These are phyloP conservation scores for Phaeoacremonium minimum DNA, from an alignment of 2,329 filamentous ascomycete genomes.

Conservation along the genomic window DNA sequence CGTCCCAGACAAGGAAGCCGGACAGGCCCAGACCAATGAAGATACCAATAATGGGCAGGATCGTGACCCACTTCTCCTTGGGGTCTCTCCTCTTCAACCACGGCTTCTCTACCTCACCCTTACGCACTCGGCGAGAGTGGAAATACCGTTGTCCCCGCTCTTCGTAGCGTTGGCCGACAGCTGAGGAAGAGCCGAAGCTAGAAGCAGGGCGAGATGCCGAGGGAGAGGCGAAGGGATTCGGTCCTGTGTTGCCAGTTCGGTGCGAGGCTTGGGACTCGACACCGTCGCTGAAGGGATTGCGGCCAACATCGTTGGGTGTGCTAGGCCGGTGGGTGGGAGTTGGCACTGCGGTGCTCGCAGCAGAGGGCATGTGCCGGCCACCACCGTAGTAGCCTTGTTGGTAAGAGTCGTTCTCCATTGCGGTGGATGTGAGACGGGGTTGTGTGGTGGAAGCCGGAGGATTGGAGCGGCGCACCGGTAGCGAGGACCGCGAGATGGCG, in stretches of 20 bases:
- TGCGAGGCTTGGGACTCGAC: slow-evolving; percentile 28
- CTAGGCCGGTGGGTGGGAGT: slow-evolving; percentile 34
- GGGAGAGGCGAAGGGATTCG: slow-evolving; percentile 44
- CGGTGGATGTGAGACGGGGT: neutral
- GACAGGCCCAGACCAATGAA: slow-evolving; percentile 63
- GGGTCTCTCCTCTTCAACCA: slow-evolving; percentile 72
- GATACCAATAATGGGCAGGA: slow-evolving; percentile 71
- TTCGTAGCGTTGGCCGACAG: slow-evolving; percentile 27
- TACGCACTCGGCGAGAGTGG: slow-evolving; percentile 67
- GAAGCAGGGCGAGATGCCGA: slow-evolving; percentile 39
- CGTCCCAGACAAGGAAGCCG: slow-evolving; percentile 72
- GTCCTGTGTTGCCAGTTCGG: slow-evolving; percentile 15
- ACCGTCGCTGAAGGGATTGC: slow-evolving; percentile 36
- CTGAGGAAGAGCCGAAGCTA: slow-evolving; percentile 41
- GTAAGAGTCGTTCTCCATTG: slow-evolving; percentile 13
- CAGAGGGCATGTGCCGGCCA: slow-evolving; percentile 23
- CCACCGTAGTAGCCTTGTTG: slow-evolving; percentile 11
- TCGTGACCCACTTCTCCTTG: slow-evolving; percentile 82
- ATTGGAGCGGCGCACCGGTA: too few species aligned
- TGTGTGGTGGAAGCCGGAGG: too few species aligned
- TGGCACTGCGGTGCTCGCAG: slow-evolving; percentile 28
- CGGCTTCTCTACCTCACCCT: slow-evolving; percentile 70
- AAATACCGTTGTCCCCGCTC: slow-evolving; percentile 56
- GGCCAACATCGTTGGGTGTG: slow-evolving; percentile 32
- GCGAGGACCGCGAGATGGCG: too few species aligned